Evolutionary conservation across 345 rosid genomes (phyloP).

Genomic region (Citrus inodora): DNA sequence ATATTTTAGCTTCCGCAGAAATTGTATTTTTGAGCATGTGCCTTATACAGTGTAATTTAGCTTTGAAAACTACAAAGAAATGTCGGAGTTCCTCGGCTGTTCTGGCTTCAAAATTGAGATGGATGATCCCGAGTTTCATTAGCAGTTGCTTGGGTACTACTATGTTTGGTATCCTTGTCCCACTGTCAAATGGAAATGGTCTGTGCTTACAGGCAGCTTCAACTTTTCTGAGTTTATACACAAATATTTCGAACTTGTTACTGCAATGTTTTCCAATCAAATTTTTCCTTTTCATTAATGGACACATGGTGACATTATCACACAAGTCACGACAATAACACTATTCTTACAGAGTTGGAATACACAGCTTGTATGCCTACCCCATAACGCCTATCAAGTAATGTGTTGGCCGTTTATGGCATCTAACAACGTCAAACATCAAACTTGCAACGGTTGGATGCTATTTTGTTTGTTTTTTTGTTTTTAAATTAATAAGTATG

Average conservation of each 20-base stretch:
- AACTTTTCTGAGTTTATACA: not conserved
- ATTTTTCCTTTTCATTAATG: not conserved
- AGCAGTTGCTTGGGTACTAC: not conserved
- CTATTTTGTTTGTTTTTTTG: no score
- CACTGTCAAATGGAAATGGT: not conserved
- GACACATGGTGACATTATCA: not conserved
- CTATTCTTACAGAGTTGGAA: not conserved
- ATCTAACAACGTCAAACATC: not conserved
- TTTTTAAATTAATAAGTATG: no score
- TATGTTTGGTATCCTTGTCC: not conserved
- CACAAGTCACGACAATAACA: not conserved
- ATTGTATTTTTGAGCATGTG: conserved; percentile 3
- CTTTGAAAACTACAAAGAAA: conserved; percentile 3
- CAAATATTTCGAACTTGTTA: not conserved
- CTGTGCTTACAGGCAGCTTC: not conserved
- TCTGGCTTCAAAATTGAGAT: not conserved
- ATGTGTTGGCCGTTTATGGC: no score
- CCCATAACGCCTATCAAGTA: no score
- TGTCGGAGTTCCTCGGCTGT: not conserved
- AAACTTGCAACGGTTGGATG: not conserved
- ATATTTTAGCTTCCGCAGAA: not conserved
- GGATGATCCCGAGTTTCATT: not conserved
- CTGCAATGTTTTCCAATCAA: not conserved
- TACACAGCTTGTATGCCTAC: no score
- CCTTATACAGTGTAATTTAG: conserved; percentile 1